phyloP scores from a whole-genome alignment of 345 rosid species.

The Eucalyptus coolabah region DNA sequence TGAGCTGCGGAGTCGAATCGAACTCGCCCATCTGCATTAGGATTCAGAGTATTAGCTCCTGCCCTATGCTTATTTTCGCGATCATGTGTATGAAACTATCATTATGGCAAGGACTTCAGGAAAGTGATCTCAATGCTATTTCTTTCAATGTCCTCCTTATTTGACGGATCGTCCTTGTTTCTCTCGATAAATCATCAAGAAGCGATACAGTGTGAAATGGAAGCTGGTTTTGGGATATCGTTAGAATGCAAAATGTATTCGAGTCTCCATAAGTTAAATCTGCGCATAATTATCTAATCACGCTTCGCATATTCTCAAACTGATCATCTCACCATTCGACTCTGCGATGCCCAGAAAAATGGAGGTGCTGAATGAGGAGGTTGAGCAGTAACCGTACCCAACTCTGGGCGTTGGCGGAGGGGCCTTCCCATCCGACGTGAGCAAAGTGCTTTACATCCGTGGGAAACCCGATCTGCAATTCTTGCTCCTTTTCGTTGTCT shows the following conservation, averaged over 20 bases:
- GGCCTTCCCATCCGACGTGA: conserved; percentile 68
- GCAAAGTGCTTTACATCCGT: conserved; percentile 82
- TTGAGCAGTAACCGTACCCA: conserved; percentile 29
- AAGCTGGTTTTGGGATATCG: no score
- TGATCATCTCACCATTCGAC: neutral
- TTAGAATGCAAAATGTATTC: neutral
- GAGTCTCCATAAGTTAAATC: neutral
- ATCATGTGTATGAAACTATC: neutral
- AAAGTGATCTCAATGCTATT: neutral
- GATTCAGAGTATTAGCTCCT: neutral
- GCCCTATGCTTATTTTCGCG: neutral
- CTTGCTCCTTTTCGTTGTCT: conserved; percentile 43
- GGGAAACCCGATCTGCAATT: conserved; percentile 56
- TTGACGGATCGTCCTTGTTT: neutral
- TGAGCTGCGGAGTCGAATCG: neutral
- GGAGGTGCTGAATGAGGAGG: neutral
- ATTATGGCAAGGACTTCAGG: neutral
- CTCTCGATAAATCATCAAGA: neutral
- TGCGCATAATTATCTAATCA: neutral
- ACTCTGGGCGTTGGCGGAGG: conserved; percentile 32
- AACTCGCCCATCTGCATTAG: conserved; percentile 5
- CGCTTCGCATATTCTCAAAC: neutral
- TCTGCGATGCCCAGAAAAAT: neutral
- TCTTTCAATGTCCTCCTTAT: neutral
- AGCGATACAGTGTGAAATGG: neutral